These are phyloP conservation scores for Anisodus acutangulus DNA, from an alignment of 257 asterid species.

Conservation along the genomic window DNA sequence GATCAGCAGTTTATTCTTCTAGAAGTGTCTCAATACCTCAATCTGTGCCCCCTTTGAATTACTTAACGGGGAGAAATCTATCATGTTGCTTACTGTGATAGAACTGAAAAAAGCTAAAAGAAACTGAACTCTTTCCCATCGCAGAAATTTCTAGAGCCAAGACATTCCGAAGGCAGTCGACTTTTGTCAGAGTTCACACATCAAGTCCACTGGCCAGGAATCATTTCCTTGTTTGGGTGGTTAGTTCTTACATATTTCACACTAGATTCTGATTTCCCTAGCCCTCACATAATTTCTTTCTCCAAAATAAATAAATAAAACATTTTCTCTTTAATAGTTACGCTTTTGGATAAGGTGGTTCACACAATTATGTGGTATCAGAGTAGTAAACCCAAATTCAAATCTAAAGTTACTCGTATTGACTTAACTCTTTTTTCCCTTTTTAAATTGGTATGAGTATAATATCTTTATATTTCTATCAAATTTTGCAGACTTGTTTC, in stretches of 20 bases:
- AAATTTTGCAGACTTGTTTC: conserved; percentile 81
- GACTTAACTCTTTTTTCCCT: background rate
- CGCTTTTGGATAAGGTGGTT: conserved; percentile 15
- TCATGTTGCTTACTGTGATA: background rate
- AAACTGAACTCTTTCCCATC: conserved; percentile 26
- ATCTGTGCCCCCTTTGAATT: background rate
- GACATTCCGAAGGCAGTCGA: conserved; percentile 85
- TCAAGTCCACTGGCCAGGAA: conserved; percentile 74
- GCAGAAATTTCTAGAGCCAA: conserved; percentile 71
- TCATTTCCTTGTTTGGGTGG: conserved; percentile 84
- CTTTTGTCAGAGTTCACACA: conserved; percentile 82
- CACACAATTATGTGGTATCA: background rate
- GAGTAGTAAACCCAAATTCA: background rate
- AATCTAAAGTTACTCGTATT: background rate
- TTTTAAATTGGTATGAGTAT: background rate
- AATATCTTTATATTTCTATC: background rate
- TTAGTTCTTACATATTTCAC: conserved; percentile 35
- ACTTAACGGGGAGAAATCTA: background rate
- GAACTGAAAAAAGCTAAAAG: conserved; percentile 1
- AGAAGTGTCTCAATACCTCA: conserved; percentile 11
- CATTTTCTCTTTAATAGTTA: background rate
- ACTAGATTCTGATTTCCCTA: background rate
- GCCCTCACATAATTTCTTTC: background rate
- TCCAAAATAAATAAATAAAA: background rate
- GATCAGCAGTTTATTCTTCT: background rate